Evolutionary conservation across 2,329 filamentous ascomycete genomes (phyloP).

Genomic region (Cercospora sesami): DNA sequence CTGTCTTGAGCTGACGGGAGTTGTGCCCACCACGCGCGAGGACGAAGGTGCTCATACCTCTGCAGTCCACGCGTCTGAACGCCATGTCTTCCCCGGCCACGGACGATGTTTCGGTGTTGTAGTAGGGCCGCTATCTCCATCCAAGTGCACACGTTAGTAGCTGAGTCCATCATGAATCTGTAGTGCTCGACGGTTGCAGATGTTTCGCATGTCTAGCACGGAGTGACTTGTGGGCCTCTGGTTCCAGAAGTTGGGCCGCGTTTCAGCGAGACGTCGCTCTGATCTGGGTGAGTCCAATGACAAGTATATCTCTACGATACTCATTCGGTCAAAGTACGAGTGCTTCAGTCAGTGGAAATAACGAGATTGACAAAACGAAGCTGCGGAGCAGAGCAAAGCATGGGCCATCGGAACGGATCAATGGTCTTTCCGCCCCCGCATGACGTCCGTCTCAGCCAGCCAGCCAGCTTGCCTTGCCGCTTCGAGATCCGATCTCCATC

Average conservation of each 20-base stretch:
- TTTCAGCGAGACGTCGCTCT: background rate
- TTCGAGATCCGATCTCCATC: background rate
- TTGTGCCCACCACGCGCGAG: background rate
- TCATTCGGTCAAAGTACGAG: background rate
- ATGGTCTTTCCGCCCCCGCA: background rate
- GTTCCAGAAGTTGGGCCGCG: background rate
- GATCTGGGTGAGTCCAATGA: background rate
- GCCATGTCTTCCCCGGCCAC: background rate
- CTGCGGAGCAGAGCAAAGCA: background rate
- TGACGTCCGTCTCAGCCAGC: background rate
- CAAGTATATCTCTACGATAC: background rate
- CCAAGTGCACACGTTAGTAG: background rate
- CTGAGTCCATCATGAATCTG: background rate
- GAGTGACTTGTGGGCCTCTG: background rate
- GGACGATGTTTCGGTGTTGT: background rate
- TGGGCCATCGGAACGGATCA: background rate
- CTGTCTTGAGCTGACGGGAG: background rate
- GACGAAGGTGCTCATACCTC: background rate
- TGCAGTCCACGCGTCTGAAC: background rate
- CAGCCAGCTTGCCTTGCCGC: background rate
- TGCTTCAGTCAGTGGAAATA: background rate
- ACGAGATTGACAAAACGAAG: background rate
- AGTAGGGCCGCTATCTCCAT: background rate
- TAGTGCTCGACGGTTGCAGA: background rate
- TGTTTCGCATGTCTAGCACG: background rate